These are phyloP conservation scores for Neonectria coccinea DNA, from an alignment of 2,329 filamentous ascomycete genomes.

Conservation along the genomic window DNA sequence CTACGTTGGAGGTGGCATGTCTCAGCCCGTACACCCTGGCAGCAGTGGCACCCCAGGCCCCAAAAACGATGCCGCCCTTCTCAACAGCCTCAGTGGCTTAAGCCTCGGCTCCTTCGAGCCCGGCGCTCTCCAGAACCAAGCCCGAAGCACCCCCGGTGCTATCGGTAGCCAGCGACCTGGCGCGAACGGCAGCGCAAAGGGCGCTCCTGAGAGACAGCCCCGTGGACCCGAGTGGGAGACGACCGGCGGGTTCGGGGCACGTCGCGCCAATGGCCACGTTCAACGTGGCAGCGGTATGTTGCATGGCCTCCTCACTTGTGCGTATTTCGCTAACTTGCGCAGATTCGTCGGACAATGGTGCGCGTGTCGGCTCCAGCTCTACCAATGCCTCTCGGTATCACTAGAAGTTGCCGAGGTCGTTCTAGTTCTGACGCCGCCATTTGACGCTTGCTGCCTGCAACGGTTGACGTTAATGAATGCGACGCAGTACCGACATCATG, in stretches of 20 bases:
- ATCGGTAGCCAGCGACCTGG: constrained; percentile 74
- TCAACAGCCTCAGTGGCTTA: constrained; percentile 63
- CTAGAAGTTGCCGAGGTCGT: constrained; percentile 37
- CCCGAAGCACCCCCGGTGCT: constrained; percentile 66
- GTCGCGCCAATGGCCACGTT: constrained; percentile 71
- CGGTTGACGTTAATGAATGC: constrained; percentile 43
- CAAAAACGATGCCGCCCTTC: constrained; percentile 56
- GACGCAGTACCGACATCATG: constrained; percentile 43
- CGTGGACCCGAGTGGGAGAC: constrained; percentile 72
- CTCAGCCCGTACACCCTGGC: constrained; percentile 49
- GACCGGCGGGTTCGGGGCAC: constrained; percentile 63
- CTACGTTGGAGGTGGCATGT: constrained; percentile 55
- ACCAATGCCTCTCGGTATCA: constrained; percentile 53
- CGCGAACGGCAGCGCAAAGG: constrained; percentile 58
- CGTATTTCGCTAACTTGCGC: constrained; percentile 29
- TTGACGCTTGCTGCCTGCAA: constrained; percentile 25
- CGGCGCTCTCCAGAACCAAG: constrained; percentile 51
- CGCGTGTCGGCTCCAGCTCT: constrained; percentile 52
- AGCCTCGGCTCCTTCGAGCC: constrained; percentile 65
- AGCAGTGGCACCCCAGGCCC: constrained; percentile 54
- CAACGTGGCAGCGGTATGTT: constrained; percentile 70
- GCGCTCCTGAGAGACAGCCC: constrained; percentile 71
- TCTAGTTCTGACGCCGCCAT: constrained; percentile 22
- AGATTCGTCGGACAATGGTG: constrained; percentile 60
- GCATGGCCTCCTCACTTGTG: not conserved